Conservation (phyloP, 192 early-diverging fungal species). For the Coemansia sp. region DNA sequence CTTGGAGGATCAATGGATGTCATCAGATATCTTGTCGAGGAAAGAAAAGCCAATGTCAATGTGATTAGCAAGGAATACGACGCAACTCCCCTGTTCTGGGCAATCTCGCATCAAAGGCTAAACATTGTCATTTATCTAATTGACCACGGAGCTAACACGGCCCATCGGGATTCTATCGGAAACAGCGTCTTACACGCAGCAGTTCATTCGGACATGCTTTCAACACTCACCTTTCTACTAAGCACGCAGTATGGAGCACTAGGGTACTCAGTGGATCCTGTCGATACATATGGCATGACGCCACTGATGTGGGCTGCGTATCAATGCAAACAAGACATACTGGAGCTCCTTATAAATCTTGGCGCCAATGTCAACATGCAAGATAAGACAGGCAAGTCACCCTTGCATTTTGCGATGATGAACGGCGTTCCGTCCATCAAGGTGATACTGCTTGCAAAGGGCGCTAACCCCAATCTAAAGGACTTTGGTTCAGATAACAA, state of each 20-base stretch:
- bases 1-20: slow-evolving; percentile 70
- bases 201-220: slow-evolving; percentile 76
- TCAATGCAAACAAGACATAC: slow-evolving; percentile 71
- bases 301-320: slow-evolving; percentile 95
- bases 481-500: slow-evolving; percentile 35
- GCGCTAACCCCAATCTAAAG: slow-evolving; percentile 62
- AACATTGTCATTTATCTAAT: slow-evolving; percentile 70
- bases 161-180: slow-evolving; percentile 74
- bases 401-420: slow-evolving; percentile 89
- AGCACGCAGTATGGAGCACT: slow-evolving; percentile 67
- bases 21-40: slow-evolving; percentile 75
- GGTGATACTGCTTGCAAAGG: slow-evolving; percentile 71
- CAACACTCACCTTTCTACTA: slow-evolving; percentile 75
- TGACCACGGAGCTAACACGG: slow-evolving; percentile 75
- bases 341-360: slow-evolving; percentile 67
- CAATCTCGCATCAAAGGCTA: slow-evolving; percentile 72
- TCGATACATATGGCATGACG: slow-evolving; percentile 79
- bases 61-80: slow-evolving; percentile 69
- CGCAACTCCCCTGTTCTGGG: slow-evolving; percentile 95
- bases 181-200: slow-evolving; percentile 89
- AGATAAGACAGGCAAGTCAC: slow-evolving; percentile 75
- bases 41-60: slow-evolving; percentile 69
- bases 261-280: slow-evolving; percentile 54
- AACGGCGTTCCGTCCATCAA: slow-evolving; percentile 58
- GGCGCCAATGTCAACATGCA: slow-evolving; percentile 67